Evolutionary conservation across 1,284 basidiomycete genomes (phyloP), one percentile per base, ranked within the genome.

Genomic region (Cryptococcus deneoformans): DNA sequence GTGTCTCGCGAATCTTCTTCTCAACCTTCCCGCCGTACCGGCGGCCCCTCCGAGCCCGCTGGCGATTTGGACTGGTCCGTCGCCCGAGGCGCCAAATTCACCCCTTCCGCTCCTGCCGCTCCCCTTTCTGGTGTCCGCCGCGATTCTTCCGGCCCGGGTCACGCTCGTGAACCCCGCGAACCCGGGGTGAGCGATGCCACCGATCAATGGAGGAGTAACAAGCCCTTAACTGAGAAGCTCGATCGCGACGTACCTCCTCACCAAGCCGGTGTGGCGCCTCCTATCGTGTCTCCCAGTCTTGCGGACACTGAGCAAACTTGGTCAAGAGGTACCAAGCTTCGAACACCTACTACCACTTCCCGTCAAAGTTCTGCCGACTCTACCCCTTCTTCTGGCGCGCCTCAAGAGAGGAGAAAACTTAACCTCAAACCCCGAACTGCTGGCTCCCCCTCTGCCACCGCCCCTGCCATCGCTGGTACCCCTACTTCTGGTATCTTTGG

Each of bases 361-460:
- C 56, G 65, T 48, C 63, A 64, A 48, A 67, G 63, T 50, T 59
- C 54, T 24, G 70, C 60, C 43, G 69, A 62, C 16, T 64, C 66
- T 63, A 29, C 53, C 89, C 86, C 88, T 40, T 85, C 75, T 59
- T 84, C 73, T 57, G 87, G 86, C 45, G 88, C 87, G 40, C 85
- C 89, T 1, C 89, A 87, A 5, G 91, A 90, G 57, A 87, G 92
- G 50, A 84, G 85, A 60, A 91, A 89, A 72, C 83, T 95, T 10
- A 88, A 90, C 65, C 84, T 95, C 42, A 80, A 91, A 3, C 91
- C 92, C 40, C 86, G 90, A 52, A 82, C 82, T 24, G 81, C 81
- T 20, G 48, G 34, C 82, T 5, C 88, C 87, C 73, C 78, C n/a
- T 59, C 71, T 20, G 39, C 71, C 36, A 53, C 70, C 9, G 63